Conservation (phyloP, 106 monocot genomes). For the Dendrobium nobile region DNA sequence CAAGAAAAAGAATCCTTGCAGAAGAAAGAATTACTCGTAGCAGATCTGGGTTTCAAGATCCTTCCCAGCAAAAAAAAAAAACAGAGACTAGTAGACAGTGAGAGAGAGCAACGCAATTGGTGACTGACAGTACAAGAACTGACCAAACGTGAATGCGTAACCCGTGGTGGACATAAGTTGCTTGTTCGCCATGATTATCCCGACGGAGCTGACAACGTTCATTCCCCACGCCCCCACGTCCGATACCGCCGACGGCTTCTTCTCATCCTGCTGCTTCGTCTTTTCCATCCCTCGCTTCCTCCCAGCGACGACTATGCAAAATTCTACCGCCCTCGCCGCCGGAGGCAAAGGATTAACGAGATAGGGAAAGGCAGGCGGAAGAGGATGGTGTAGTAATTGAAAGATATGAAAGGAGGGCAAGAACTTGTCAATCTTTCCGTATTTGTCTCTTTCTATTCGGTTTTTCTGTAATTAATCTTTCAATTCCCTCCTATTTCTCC, state of each 20-base stretch:
- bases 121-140: background rate
- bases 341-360: background rate
- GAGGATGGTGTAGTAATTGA: background rate
- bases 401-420: background rate
- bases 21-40: too few species aligned
- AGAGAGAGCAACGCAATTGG: background rate
- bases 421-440: background rate
- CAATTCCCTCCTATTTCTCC: background rate
- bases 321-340: background rate
- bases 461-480: background rate
- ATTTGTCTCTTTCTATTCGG: background rate
- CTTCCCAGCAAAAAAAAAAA: background rate
- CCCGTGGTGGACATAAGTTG: slow-evolving; percentile 79
- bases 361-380: background rate
- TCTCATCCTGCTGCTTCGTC: slow-evolving; percentile 23
- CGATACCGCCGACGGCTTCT: slow-evolving; percentile 66
- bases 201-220: slow-evolving; percentile 87
- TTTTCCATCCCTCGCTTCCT: background rate
- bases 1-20: too few species aligned
- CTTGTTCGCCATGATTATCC: slow-evolving; percentile 90
- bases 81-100: background rate
- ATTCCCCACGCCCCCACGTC: slow-evolving; percentile 76
- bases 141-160: slow-evolving; percentile 80
- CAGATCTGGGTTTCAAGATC: too few species aligned
- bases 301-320: background rate